Evolutionary conservation across 1,284 basidiomycete species (phyloP).

Genomic region (Cutaneotrichosporon sp.): DNA sequence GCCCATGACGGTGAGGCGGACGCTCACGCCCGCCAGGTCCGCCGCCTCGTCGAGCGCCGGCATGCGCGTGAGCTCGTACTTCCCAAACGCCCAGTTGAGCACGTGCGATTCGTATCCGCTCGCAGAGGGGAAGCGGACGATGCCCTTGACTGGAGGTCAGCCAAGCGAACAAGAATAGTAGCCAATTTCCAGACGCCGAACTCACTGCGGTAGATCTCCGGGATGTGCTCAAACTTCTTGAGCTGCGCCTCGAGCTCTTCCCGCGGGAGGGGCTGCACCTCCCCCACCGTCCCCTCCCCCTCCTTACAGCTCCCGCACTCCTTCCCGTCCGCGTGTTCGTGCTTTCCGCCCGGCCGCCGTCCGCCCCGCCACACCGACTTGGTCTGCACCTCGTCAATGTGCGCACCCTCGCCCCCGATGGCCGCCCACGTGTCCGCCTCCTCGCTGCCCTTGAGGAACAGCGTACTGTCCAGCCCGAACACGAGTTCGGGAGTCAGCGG

Average conservation of each 20-base stretch:
- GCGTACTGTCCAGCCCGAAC: conserved; percentile 78
- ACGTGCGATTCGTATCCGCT: conserved; percentile 59
- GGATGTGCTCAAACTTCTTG: conserved; percentile 56
- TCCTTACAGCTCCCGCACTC: conserved; percentile 12
- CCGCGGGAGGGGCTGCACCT: conserved; percentile 32
- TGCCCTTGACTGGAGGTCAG: conserved; percentile 64
- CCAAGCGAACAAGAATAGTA: neutral
- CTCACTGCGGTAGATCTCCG: conserved; percentile 53
- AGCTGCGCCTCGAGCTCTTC: conserved; percentile 56
- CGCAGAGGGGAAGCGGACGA: conserved; percentile 60
- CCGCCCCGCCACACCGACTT: conserved; percentile 62
- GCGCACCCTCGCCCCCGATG: conserved; percentile 41
- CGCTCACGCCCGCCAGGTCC: conserved; percentile 48
- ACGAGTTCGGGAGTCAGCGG: conserved; percentile 65
- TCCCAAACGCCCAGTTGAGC: conserved; percentile 88
- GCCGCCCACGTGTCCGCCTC: conserved; percentile 43
- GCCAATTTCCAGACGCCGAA: neutral
- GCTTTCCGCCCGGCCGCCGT: conserved; percentile 28
- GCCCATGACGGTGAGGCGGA: conserved; percentile 82
- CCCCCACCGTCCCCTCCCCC: conserved; percentile 21
- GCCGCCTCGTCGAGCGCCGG: conserved; percentile 49
- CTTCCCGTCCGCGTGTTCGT: conserved; percentile 35
- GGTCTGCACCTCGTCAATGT: conserved; percentile 82
- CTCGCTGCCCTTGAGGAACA: conserved; percentile 59
- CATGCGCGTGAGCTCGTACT: conserved; percentile 66